Evolutionary conservation across 2,329 filamentous ascomycete genomes (phyloP).

Genomic region (Ilyonectria robusta): DNA sequence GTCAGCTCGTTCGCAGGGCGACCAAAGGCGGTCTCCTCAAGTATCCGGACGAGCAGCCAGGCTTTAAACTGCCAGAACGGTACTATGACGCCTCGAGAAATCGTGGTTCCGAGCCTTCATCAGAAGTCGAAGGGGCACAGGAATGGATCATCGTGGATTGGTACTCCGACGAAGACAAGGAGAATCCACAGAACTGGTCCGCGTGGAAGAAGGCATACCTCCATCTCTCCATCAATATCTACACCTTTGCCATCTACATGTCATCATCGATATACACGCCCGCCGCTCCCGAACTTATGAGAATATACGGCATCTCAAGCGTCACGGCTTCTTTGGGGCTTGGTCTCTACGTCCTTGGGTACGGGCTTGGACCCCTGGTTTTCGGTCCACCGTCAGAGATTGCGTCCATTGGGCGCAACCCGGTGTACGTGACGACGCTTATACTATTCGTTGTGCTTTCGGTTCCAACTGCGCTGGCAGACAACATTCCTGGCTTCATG

Average conservation of each 20-base stretch:
- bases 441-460: slow-evolving; percentile 70
- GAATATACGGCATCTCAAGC: background rate
- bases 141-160: background rate
- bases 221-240: background rate
- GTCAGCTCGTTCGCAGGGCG: background rate
- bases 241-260: background rate
- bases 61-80: background rate
- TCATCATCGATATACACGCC: slow-evolving; percentile 1
- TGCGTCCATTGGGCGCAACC: slow-evolving; percentile 62
- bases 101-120: background rate
- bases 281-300: background rate
- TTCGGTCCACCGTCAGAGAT: background rate
- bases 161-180: background rate
- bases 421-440: slow-evolving; percentile 70
- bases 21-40: background rate
- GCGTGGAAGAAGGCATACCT: background rate
- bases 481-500: slow-evolving; percentile 68
- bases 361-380: background rate
- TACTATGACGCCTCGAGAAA: background rate
- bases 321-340: background rate
- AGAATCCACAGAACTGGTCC: background rate
- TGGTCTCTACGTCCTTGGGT: background rate
- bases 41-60: background rate
- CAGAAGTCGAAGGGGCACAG: background rate
- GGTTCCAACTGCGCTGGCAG: slow-evolving; percentile 66